phyloP scores from a whole-genome alignment of 1,284 basidiomycete species.

The Tremellales sp. region DNA sequence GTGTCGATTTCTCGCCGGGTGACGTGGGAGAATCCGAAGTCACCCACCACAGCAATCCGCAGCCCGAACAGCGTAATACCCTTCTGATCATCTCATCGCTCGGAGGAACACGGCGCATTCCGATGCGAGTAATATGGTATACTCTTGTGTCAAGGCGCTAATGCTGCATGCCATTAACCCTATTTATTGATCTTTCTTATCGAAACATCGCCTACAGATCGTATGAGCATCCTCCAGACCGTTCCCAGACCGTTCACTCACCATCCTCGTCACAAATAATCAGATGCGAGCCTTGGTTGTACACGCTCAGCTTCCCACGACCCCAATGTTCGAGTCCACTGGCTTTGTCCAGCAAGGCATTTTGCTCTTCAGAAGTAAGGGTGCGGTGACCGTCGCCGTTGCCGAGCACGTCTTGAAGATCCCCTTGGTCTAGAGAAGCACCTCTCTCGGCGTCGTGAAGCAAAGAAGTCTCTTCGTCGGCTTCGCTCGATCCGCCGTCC shows the following conservation, averaged over 20 bases:
- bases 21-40: too few species aligned
- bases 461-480: constrained; percentile 9
- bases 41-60: too few species aligned
- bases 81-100: too few species aligned
- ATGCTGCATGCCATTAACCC: too few species aligned
- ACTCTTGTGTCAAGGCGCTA: too few species aligned
- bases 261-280: constrained; percentile 38
- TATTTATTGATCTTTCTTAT: constrained; percentile 5
- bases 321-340: constrained; percentile 19
- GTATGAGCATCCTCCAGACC: background rate
- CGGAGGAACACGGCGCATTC: too few species aligned
- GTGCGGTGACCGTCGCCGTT: constrained; percentile 10
- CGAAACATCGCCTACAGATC: constrained; percentile 8
- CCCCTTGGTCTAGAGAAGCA: constrained; percentile 11
- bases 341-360: constrained; percentile 13
- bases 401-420: constrained; percentile 16
- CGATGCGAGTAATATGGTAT: too few species aligned
- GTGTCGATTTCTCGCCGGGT: too few species aligned
- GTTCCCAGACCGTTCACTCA: constrained; percentile 9
- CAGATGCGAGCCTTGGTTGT: constrained; percentile 24
- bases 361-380: constrained; percentile 12
- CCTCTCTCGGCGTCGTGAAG: constrained; percentile 13
- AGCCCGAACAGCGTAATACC: too few species aligned
- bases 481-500: constrained; percentile 3
- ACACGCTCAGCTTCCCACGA: constrained; percentile 15